Conservation (phyloP, 495 filamentous ascomycete species). For the Podospora didyma region DNA sequence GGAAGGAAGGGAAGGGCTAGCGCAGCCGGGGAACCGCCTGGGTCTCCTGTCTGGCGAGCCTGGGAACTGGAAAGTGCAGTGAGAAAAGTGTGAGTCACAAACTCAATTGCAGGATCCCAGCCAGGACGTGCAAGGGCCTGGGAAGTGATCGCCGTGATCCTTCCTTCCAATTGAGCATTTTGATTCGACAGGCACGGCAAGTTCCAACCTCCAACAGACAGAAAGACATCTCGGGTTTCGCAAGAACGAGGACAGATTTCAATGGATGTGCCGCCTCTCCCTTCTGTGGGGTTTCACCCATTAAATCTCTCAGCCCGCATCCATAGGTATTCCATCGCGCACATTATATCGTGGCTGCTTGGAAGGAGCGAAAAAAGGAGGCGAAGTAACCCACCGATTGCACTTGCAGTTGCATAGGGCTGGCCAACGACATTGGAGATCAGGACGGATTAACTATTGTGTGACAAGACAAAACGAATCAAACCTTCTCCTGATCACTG, state of each 20-base stretch:
- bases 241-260: not conserved
- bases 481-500: not conserved
- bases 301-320: no score
- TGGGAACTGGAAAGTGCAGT: no score
- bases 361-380: not conserved
- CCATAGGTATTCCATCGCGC: no score
- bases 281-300: no score
- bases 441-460: not conserved
- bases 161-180: constrained; percentile 21
- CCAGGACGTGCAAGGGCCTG: not conserved
- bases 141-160: not conserved
- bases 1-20: no score
- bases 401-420: not conserved
- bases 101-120: constrained; percentile 21
- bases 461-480: not conserved
- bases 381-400: not conserved
- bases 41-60: no score
- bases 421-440: constrained; percentile 3
- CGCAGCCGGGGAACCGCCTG: no score
- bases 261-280: no score
- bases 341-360: no score
- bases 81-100: constrained; percentile 21
- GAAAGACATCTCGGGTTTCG: not conserved
- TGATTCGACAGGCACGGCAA: constrained; percentile 20
- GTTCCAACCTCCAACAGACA: no score